phyloP scores from a whole-genome alignment of 441 rosid genomes.

The Isatis lusitanica region DNA sequence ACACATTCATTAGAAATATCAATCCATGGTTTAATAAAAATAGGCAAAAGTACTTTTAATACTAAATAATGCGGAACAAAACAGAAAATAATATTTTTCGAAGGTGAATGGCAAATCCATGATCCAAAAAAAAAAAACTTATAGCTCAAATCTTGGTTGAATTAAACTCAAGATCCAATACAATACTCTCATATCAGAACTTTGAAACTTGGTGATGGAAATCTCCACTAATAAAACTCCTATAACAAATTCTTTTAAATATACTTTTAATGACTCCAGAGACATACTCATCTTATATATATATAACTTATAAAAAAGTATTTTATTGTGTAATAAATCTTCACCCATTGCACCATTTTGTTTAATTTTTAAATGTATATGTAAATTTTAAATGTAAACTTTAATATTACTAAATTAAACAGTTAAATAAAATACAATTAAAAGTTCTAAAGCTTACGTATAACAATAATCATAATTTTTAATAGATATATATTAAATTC shows the following conservation, averaged over 20 bases:
- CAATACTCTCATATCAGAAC: neutral
- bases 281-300: neutral
- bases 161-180: neutral
- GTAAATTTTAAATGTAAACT: neutral
- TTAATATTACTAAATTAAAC: no score
- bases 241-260: neutral
- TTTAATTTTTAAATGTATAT: neutral
- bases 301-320: neutral
- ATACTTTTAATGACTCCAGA: neutral
- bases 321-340: neutral
- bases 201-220: neutral
- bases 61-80: neutral
- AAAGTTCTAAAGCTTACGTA: neutral
- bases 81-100: neutral
- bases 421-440: neutral
- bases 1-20: neutral
- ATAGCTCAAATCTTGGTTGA: neutral
- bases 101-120: neutral
- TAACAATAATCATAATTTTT: neutral
- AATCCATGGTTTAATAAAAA: neutral
- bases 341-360: neutral
- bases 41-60: neutral
- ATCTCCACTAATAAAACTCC: neutral
- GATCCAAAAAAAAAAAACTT: neutral
- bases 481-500: neutral